phyloP scores from a whole-genome alignment of 2,329 filamentous ascomycete species.

The Neurospora sp. region DNA sequence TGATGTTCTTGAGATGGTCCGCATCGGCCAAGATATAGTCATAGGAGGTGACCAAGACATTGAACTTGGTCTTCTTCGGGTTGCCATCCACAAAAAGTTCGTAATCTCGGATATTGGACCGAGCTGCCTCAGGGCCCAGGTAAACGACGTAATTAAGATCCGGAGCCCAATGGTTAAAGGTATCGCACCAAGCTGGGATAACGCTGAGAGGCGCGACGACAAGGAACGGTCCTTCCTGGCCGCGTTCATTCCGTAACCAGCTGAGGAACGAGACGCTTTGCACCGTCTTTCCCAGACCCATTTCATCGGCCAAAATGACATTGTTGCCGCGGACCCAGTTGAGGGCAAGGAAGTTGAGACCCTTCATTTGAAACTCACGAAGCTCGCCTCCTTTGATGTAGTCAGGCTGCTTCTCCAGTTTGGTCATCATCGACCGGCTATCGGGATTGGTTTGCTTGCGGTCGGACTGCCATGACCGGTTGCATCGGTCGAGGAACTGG shows the following conservation, averaged over 20 bases:
- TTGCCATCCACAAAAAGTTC: slow-evolving; percentile 84
- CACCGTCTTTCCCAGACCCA: slow-evolving; percentile 97
- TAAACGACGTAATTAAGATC: slow-evolving; percentile 97
- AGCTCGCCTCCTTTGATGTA: slow-evolving; percentile 82
- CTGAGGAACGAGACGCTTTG: slow-evolving; percentile 96
- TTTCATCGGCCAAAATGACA: slow-evolving; percentile 95
- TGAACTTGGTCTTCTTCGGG: slow-evolving; percentile 84
- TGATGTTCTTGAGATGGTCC: slow-evolving; percentile 76
- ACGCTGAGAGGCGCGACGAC: slow-evolving; percentile 96
- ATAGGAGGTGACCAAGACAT: slow-evolving; percentile 95
- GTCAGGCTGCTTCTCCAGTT: slow-evolving; percentile 68
- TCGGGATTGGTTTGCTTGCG: slow-evolving; percentile 64
- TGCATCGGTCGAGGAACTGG: slow-evolving; percentile 75
- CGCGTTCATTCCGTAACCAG: slow-evolving; percentile 84
- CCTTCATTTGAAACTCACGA: slow-evolving; percentile 85
- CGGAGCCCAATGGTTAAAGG: slow-evolving; percentile 91
- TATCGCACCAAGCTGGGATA: slow-evolving; percentile 96
- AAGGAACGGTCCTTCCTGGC: slow-evolving; percentile 88
- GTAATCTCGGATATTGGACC: slow-evolving; percentile 79
- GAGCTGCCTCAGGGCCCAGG: slow-evolving; percentile 77
- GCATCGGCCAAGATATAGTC: slow-evolving; percentile 89
- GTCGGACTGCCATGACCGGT: slow-evolving; percentile 73
- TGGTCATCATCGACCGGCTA: slow-evolving; percentile 65
- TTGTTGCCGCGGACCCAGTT: slow-evolving; percentile 94
- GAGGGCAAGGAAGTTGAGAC: slow-evolving; percentile 89